phyloP scores from a whole-genome alignment of 192 early-diverging fungal genomes.

The Spizellomyces sp. region DNA sequence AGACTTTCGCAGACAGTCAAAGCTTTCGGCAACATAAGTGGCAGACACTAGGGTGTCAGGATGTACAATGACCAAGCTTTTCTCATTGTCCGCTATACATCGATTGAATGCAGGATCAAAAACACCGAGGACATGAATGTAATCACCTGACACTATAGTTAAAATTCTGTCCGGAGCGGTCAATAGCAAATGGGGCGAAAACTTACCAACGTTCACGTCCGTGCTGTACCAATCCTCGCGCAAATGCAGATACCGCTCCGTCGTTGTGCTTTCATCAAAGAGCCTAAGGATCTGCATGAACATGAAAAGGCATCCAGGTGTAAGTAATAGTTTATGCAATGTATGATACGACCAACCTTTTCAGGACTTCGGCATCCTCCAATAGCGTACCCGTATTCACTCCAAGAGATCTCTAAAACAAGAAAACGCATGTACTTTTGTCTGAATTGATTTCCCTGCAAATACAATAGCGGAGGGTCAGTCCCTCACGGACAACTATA shows the following conservation, averaged over 20 bases:
- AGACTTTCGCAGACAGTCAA: conserved; percentile 74
- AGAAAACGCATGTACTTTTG: conserved; percentile 39
- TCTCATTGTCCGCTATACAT: conserved; percentile 59
- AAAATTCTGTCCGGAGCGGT: neutral
- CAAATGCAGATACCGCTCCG: conserved; percentile 47
- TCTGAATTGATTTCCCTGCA: too few species aligned
- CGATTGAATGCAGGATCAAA: conserved; percentile 26
- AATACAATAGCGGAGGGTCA: too few species aligned
- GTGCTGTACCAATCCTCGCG: conserved; percentile 73
- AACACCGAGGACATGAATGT: conserved; percentile 58
- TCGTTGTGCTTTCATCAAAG: conserved; percentile 27
- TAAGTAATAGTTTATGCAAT: too few species aligned
- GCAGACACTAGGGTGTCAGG: conserved; percentile 82
- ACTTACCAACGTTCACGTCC: conserved; percentile 39
- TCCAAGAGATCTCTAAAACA: conserved; percentile 37
- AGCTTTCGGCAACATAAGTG: conserved; percentile 75
- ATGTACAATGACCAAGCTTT: conserved; percentile 69
- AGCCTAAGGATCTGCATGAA: conserved; percentile 25
- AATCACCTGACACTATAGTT: conserved; percentile 52
- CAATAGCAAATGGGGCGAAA: too few species aligned
- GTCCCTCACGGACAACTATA: too few species aligned
- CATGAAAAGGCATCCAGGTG: too few species aligned
- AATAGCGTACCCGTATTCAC: conserved; percentile 15
- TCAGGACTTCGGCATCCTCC: conserved; percentile 4
- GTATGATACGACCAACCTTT: neutral